Evolutionary conservation across 352 stramenopile genomes (phyloP).

Genomic region (Pythium myriotylum): DNA sequence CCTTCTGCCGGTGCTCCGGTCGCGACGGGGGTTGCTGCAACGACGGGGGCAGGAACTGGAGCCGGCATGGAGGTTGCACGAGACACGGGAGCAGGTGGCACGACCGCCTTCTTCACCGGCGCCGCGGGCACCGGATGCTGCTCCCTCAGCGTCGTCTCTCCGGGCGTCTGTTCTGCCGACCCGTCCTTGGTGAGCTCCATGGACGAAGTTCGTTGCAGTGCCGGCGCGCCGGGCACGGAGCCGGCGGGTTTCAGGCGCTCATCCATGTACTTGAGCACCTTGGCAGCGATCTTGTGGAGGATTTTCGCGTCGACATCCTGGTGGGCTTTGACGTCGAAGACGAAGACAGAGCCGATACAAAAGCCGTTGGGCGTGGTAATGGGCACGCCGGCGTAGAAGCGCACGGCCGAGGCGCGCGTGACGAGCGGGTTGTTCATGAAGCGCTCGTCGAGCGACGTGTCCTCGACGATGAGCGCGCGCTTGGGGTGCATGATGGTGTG

Average conservation of each 20-base stretch:
- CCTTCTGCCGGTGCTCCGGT: constrained; percentile 29
- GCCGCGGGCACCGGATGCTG: constrained; percentile 35
- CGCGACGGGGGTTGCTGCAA: not conserved
- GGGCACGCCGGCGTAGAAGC: constrained; percentile 83
- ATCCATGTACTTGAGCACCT: constrained; percentile 89
- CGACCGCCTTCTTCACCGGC: constrained; percentile 33
- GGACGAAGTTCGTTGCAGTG: constrained; percentile 36
- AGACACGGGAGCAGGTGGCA: constrained; percentile 6
- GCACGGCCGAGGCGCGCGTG: constrained; percentile 76
- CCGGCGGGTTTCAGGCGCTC: constrained; percentile 61
- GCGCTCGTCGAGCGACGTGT: constrained; percentile 80
- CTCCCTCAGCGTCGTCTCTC: constrained; percentile 59
- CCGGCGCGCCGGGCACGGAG: constrained; percentile 1
- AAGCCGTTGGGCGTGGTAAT: constrained; percentile 77
- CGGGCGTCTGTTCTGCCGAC: constrained; percentile 46
- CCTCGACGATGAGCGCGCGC: constrained; percentile 76
- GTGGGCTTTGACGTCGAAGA: constrained; percentile 86
- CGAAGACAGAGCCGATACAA: constrained; percentile 86
- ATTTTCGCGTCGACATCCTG: constrained; percentile 79
- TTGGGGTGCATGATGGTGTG: constrained; percentile 89
- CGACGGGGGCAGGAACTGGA: constrained; percentile 10
- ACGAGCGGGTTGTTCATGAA: constrained; percentile 86
- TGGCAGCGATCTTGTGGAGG: constrained; percentile 85
- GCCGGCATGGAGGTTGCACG: constrained; percentile 21
- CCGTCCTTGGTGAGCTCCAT: constrained; percentile 30